Conservation (phyloP, 2,329 filamentous ascomycete species). For the Cercospora sp. region DNA sequence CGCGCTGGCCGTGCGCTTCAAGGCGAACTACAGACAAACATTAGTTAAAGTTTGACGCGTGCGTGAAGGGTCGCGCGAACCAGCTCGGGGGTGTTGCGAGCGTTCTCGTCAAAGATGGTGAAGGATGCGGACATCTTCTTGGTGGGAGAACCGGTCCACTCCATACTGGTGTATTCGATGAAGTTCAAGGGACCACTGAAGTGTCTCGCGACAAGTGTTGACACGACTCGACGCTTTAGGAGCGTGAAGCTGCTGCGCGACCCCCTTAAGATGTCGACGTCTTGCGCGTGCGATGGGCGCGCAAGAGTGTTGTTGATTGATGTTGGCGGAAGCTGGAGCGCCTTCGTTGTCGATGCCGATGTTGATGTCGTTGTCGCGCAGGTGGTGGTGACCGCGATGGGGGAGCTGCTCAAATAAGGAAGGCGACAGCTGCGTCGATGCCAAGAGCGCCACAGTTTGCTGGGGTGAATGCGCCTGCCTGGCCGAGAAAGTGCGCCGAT, state of each 20-base stretch:
- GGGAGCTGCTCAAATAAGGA: neutral
- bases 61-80: conserved; percentile 19
- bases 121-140: conserved; percentile 28
- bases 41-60: conserved; percentile 19
- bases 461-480: neutral
- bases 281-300: neutral
- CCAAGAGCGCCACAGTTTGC: conserved; percentile 3
- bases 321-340: conserved; percentile 7
- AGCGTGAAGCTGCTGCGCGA: conserved; percentile 2
- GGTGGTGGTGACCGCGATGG: neutral
- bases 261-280: conserved; percentile 14
- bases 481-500: neutral
- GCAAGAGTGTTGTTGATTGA: conserved; percentile 9
- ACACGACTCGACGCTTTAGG: neutral
- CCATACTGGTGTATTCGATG: conserved; percentile 23
- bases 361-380: conserved; percentile 7
- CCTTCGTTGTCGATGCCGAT: conserved; percentile 1
- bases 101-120: conserved; percentile 31
- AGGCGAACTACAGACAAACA: conserved; percentile 17
- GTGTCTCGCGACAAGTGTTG: neutral
- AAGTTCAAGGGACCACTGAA: neutral
- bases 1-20: conserved; percentile 30
- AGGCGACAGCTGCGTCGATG: neutral
- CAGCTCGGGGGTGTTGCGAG: conserved; percentile 18
- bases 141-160: conserved; percentile 28